Conservation (phyloP, 1,139 yeast species). For the Nadsonia commutata region DNA sequence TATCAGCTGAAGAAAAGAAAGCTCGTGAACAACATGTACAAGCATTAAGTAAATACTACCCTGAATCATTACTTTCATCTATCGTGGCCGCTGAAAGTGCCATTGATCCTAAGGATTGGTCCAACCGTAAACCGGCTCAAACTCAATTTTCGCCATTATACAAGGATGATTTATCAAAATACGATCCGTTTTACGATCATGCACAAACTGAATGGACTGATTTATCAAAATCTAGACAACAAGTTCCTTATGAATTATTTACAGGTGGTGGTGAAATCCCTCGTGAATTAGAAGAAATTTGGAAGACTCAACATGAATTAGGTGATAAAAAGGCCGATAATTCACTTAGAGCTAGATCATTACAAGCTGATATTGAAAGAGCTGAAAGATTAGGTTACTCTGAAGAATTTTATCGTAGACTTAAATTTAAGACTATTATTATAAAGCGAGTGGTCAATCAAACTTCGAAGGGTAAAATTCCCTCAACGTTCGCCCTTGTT, state of each 20-base stretch:
- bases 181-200: conserved; percentile 45
- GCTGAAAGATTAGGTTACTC: background rate
- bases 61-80: conserved; percentile 64
- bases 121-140: conserved; percentile 23
- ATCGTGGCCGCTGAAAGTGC: conserved; percentile 67
- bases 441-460: conserved; percentile 76
- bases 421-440: conserved; percentile 12
- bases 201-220: conserved; percentile 32
- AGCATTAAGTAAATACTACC: conserved; percentile 53
- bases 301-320: background rate
- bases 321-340: background rate
- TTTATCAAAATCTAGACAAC: conserved; percentile 29
- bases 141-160: conserved; percentile 46
- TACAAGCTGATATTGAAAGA: background rate
- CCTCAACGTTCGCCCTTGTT: conserved; percentile 70
- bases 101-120: conserved; percentile 48
- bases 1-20: conserved; percentile 5
- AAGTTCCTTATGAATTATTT: conserved; percentile 27
- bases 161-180: conserved; percentile 42
- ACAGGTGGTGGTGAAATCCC: conserved; percentile 17
- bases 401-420: background rate
- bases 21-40: conserved; percentile 36
- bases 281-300: background rate
- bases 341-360: background rate
- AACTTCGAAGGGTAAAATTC: conserved; percentile 87